Evolutionary conservation across 1,284 basidiomycete species (phyloP).

Genomic region (Ceratobasidium sp.): DNA sequence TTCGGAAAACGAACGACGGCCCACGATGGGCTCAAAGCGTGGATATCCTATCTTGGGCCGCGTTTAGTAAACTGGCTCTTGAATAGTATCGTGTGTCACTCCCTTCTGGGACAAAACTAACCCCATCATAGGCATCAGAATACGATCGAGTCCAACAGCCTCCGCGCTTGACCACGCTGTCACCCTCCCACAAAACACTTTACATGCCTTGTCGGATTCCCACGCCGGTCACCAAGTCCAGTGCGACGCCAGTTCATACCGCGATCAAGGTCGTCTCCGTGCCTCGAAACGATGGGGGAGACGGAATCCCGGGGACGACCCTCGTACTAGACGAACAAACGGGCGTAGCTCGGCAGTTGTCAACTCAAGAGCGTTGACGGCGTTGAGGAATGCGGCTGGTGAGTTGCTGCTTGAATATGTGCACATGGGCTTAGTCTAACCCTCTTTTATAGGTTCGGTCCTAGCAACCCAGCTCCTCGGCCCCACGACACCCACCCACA

Average conservation of each 20-base stretch:
- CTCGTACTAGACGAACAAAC: conserved; percentile 73
- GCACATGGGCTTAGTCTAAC: neutral
- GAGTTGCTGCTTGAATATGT: conserved; percentile 43
- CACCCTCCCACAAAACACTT: conserved; percentile 60
- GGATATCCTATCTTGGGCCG: too few species aligned
- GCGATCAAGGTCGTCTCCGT: conserved; percentile 77
- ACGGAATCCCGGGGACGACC: conserved; percentile 77
- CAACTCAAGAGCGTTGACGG: conserved; percentile 78
- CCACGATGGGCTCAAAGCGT: too few species aligned
- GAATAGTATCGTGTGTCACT: too few species aligned
- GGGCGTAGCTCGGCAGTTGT: conserved; percentile 73
- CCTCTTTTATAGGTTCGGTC: conserved; percentile 63
- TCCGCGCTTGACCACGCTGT: conserved; percentile 19
- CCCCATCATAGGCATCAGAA: conserved; percentile 2
- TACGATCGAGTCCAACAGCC: conserved; percentile 35
- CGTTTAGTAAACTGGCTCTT: too few species aligned
- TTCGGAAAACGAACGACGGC: too few species aligned
- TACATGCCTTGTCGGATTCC: conserved; percentile 74
- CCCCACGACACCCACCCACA: conserved; percentile 50
- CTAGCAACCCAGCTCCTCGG: conserved; percentile 67
- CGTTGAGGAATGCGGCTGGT: conserved; percentile 82
- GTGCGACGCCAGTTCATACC: conserved; percentile 50
- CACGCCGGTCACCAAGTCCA: conserved; percentile 22
- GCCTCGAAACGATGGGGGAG: conserved; percentile 53
- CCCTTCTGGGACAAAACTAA: neutral